Conservation (phyloP, 2,329 filamentous ascomycete genomes). For the Nemania serpens region DNA sequence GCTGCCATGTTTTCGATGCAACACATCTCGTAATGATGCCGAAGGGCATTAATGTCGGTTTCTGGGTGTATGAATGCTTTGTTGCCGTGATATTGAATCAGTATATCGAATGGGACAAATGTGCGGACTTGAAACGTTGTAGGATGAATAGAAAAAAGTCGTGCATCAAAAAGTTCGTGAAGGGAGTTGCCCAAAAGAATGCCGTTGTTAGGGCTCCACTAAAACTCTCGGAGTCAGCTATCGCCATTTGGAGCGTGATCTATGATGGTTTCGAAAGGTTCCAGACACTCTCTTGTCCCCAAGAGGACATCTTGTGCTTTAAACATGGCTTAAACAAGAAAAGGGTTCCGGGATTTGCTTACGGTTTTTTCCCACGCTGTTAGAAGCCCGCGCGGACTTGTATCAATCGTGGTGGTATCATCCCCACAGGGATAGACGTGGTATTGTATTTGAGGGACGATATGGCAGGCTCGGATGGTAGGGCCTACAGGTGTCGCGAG, state of each 20-base stretch:
- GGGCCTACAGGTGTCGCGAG: not conserved
- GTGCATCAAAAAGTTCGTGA: conserved; percentile 2
- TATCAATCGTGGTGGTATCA: not conserved
- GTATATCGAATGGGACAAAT: not conserved
- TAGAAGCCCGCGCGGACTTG: conserved; percentile 1
- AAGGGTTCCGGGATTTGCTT: too few relatives aligned
- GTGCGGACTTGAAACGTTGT: not conserved
- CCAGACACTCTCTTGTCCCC: too few relatives aligned
- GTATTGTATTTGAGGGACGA: conserved; percentile 13
- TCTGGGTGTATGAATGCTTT: not conserved
- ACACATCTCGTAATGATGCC: conserved; percentile 14
- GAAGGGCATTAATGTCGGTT: not conserved
- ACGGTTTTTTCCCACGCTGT: conserved; percentile 15
- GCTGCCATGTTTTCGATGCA: conserved; percentile 17
- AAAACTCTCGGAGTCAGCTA: too few relatives aligned
- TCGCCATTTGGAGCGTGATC: too few relatives aligned
- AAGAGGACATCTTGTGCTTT: too few relatives aligned
- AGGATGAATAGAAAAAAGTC: conserved; percentile 19
- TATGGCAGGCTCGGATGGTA: conserved; percentile 12
- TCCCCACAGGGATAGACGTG: conserved; percentile 8
- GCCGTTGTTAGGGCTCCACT: conserved; percentile 3
- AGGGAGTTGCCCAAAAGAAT: conserved; percentile 10
- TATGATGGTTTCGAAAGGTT: too few relatives aligned
- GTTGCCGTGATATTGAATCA: not conserved
- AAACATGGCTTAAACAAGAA: too few relatives aligned